Conservation (phyloP, 805 yeast genomes). For the Teunomyces funiuensis region DNA sequence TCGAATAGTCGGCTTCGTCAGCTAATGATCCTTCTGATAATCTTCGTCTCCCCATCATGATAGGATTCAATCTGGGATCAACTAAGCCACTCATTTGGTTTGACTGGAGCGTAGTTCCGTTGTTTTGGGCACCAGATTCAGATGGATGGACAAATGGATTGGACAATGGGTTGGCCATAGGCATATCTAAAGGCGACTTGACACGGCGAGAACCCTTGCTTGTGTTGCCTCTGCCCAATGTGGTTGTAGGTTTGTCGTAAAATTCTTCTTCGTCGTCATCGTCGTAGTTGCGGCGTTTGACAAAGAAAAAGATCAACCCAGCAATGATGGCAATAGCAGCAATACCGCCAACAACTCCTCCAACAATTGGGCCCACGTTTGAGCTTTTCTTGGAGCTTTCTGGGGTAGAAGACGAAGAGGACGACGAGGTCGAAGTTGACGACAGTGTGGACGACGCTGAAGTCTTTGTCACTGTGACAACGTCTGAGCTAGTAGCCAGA, state of each 20-base stretch:
- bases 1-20: constrained; percentile 78
- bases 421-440: constrained; percentile 5
- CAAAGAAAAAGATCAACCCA: constrained; percentile 27
- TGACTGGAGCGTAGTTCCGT: constrained; percentile 12
- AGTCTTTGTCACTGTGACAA: not conserved
- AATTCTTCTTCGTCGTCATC: constrained; percentile 44
- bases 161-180: constrained; percentile 32
- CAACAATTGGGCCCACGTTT: constrained; percentile 42
- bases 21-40: constrained; percentile 84
- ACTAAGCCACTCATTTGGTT: constrained; percentile 16
- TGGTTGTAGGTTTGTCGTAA: constrained; percentile 19
- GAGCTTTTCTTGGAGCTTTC: constrained; percentile 20
- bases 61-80: constrained; percentile 71
- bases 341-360: constrained; percentile 47
- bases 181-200: constrained; percentile 37
- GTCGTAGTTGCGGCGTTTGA: constrained; percentile 48
- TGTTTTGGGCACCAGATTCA: constrained; percentile 38
- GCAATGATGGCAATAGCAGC: constrained; percentile 29
- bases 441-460: constrained; percentile 1
- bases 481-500: not conserved
- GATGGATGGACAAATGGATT: constrained; percentile 66
- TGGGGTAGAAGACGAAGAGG: not conserved
- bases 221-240: constrained; percentile 44
- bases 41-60: constrained; percentile 79
- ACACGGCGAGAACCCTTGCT: constrained; percentile 22